Conservation (phyloP, 345 rosid genomes). For the Sisymbrium altissimum region DNA sequence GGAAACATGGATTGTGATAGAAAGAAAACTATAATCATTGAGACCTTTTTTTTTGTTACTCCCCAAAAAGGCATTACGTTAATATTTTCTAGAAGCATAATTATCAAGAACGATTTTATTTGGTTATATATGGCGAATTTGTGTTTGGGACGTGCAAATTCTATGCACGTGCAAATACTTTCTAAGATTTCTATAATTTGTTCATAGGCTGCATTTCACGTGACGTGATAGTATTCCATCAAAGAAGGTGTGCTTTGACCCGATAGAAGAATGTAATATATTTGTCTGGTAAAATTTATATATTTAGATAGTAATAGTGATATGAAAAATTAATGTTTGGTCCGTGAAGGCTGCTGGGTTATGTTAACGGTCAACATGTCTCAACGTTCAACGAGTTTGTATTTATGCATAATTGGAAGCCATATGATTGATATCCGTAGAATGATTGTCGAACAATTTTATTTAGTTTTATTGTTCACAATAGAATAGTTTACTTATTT, state of each 20-base stretch:
- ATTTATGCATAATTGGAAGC: not conserved
- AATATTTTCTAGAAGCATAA: conserved; percentile 1
- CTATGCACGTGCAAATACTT: conserved; percentile 19
- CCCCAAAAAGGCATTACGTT: not conserved
- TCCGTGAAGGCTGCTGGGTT: conserved; percentile 34
- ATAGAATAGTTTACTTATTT: not conserved
- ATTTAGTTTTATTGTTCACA: not conserved
- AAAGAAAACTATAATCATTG: too few species aligned
- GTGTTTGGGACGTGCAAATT: conserved; percentile 4
- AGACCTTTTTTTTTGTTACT: not conserved
- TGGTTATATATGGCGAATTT: not conserved
- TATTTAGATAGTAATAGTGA: not conserved
- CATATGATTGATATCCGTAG: not conserved
- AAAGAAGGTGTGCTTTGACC: conserved; percentile 38
- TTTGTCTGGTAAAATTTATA: not conserved
- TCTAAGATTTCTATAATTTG: not conserved
- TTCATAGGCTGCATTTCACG: not conserved
- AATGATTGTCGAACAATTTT: not conserved
- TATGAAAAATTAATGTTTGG: conserved; percentile 5
- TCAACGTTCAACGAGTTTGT: not conserved
- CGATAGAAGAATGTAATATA: not conserved
- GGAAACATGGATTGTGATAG: not conserved
- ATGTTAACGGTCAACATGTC: conserved; percentile 31
- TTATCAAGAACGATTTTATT: not conserved
- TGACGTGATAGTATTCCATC: conserved; percentile 23